A percentile compares a stretch with the other conserved stretches of the same genome.
Evolutionary conservation across 352 stramenopile species (phyloP).

Genomic region (Globisporangium radiosum): DNA sequence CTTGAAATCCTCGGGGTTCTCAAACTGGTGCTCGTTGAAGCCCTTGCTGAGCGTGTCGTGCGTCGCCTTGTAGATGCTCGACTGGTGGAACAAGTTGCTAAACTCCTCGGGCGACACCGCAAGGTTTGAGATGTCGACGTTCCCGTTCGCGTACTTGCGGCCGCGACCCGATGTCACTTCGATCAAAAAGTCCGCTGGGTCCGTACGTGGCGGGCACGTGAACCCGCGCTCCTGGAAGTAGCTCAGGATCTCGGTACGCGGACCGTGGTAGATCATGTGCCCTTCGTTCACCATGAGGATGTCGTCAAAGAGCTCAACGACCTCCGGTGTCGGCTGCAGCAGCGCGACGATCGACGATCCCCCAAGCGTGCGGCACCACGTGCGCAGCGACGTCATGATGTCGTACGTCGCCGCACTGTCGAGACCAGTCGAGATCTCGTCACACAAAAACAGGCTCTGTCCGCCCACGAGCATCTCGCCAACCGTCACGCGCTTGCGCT

Average conservation of each 20-base stretch:
- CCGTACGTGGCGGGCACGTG: constrained; percentile 46
- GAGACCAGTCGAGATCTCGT: constrained; percentile 62
- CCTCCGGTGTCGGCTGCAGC: constrained; percentile 82
- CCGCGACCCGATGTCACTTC: constrained; percentile 58
- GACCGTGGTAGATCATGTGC: constrained; percentile 91
- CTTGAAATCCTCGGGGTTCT: constrained; percentile 48
- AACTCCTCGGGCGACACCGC: constrained; percentile 36
- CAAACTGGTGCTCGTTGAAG: constrained; percentile 52
- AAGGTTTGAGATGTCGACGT: constrained; percentile 18
- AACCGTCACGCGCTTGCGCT: constrained; percentile 80
- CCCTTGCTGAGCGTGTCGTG: constrained; percentile 28
- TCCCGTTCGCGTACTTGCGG: constrained; percentile 19
- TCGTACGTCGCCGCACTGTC: constrained; percentile 86
- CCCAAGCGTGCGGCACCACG: constrained; percentile 19
- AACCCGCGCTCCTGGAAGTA: constrained; percentile 87
- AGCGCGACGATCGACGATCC: constrained; percentile 34
- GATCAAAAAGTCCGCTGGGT: constrained; percentile 66
- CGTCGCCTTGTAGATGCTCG: constrained; percentile 44
- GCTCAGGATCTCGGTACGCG: constrained; percentile 44
- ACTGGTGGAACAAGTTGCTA: constrained; percentile 46
- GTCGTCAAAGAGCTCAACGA: constrained; percentile 94
- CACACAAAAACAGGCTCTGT: constrained; percentile 67
- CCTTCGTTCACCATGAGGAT: constrained; percentile 92
- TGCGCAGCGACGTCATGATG: constrained; percentile 68
- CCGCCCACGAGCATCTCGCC: constrained; percentile 43